Conservation (phyloP, 306 rosid species). For the Malus fusca region DNA sequence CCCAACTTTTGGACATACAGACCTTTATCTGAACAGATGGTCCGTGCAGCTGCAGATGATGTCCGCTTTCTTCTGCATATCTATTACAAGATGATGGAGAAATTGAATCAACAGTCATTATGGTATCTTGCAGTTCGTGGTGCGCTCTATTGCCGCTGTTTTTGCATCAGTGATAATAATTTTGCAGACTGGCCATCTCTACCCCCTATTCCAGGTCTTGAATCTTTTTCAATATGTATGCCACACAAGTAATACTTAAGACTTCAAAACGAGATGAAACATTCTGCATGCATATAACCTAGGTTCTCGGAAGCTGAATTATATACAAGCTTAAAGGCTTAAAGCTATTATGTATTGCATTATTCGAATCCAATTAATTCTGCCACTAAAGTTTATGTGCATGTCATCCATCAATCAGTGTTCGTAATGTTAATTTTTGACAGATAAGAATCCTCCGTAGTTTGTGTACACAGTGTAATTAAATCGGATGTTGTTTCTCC, state of each 20-base stretch:
- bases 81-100: conserved; percentile 82
- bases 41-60: conserved; percentile 93
- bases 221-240: neutral
- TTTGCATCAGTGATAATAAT: conserved; percentile 56
- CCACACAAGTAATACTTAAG: neutral
- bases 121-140: conserved; percentile 96
- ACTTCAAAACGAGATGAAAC: conserved; percentile 7
- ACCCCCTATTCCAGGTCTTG: conserved; percentile 76
- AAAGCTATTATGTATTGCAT: neutral
- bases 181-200: conserved; percentile 82
- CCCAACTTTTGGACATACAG: conserved; percentile 88
- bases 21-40: conserved; percentile 88
- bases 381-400: neutral
- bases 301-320: neutral
- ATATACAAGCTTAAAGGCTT: conserved; percentile 9
- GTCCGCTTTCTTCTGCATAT: conserved; percentile 93
- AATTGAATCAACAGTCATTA: conserved; percentile 57
- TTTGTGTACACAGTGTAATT: neutral
- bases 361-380: neutral
- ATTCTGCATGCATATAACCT: conserved; percentile 1
- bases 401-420: neutral
- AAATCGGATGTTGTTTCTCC: conserved; percentile 13
- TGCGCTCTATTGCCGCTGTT: conserved; percentile 87
- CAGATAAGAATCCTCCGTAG: neutral
- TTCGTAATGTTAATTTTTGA: neutral